These are phyloP conservation scores for Meredithiella fracta DNA, from an alignment of 2,329 filamentous ascomycete genomes.

Conservation along the genomic window DNA sequence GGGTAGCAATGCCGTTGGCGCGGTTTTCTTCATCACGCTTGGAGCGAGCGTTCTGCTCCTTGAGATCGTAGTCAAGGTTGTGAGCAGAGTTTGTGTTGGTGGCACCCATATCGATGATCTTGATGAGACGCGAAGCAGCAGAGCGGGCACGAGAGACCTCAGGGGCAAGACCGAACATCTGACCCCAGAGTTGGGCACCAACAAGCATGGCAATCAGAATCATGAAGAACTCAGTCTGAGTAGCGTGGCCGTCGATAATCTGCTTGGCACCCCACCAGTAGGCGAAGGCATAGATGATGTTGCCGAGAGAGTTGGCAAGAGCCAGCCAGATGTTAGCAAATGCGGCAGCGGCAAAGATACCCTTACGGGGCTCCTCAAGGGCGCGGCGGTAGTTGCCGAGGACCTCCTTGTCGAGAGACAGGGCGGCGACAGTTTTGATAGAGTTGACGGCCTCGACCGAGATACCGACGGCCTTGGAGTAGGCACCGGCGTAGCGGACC, in stretches of 20 bases:
- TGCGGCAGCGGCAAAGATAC: conserved; percentile 32
- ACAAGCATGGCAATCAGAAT: conserved; percentile 56
- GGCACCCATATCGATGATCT: conserved; percentile 30
- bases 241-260: conserved; percentile 48
- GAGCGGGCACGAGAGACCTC: conserved; percentile 53
- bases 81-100: conserved; percentile 11
- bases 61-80: conserved; percentile 15
- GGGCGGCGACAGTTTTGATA: conserved; percentile 44
- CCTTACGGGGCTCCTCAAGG: conserved; percentile 35
- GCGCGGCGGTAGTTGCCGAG: conserved; percentile 36
- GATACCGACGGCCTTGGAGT: conserved; percentile 44
- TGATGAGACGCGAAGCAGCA: conserved; percentile 42
- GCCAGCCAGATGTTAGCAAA: conserved; percentile 44
- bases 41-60: conserved; percentile 15
- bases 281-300: conserved; percentile 55
- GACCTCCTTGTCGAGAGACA: conserved; percentile 37
- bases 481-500: conserved; percentile 46
- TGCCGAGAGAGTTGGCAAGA: conserved; percentile 42
- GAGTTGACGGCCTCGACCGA: conserved; percentile 51
- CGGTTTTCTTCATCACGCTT: conserved; percentile 26
- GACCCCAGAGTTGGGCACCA: conserved; percentile 55
- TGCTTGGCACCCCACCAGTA: conserved; percentile 68
- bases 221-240: conserved; percentile 55
- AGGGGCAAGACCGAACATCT: conserved; percentile 59
- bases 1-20: not conserved